These are phyloP conservation scores for Halophytophthora batemanensis DNA, from an alignment of 352 stramenopile species.

Conservation along the genomic window DNA sequence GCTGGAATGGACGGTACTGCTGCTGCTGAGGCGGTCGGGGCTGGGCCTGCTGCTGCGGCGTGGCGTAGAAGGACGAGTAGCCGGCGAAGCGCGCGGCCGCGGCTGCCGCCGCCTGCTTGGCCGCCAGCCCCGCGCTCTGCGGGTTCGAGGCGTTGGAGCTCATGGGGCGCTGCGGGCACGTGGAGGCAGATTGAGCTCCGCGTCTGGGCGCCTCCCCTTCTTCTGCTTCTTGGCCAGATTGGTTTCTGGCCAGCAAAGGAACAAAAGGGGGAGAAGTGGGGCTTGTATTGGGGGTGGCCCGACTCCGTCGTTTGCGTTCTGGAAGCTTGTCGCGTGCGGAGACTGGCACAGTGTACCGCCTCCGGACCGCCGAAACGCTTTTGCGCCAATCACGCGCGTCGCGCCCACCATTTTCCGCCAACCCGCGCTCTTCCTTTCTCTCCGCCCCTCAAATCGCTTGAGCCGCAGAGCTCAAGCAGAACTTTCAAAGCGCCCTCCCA, in stretches of 20 bases:
- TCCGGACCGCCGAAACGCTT: not conserved
- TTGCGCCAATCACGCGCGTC: not conserved
- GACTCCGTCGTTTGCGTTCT: too few species aligned
- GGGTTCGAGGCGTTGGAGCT: constrained; percentile 30
- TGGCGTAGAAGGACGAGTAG: constrained; percentile 67
- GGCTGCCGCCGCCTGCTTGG: constrained; percentile 32
- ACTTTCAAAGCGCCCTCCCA: constrained; percentile 6
- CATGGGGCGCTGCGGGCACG: constrained; percentile 18
- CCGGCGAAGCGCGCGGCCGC: constrained; percentile 52
- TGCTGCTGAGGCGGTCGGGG: not conserved
- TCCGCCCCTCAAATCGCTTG: not conserved
- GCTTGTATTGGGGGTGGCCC: not conserved
- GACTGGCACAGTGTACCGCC: not conserved
- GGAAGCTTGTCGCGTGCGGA: too few species aligned
- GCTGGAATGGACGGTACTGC: constrained; percentile 7
- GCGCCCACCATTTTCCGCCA: constrained; percentile 1
- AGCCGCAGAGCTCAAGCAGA: not conserved
- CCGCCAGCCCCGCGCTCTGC: constrained; percentile 17
- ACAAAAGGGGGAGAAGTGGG: too few species aligned
- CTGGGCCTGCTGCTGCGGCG: constrained; percentile 6
- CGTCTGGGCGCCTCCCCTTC: not conserved
- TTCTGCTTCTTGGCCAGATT: not conserved
- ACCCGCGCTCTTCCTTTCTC: not conserved
- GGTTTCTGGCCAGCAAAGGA: too few species aligned
- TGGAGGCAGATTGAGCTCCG: constrained; percentile 1